Percentiles rank a stretch among this genome's conserved stretches.
Conservation (phyloP, 768 basidiomycete genomes). For the Galerina marginata region DNA sequence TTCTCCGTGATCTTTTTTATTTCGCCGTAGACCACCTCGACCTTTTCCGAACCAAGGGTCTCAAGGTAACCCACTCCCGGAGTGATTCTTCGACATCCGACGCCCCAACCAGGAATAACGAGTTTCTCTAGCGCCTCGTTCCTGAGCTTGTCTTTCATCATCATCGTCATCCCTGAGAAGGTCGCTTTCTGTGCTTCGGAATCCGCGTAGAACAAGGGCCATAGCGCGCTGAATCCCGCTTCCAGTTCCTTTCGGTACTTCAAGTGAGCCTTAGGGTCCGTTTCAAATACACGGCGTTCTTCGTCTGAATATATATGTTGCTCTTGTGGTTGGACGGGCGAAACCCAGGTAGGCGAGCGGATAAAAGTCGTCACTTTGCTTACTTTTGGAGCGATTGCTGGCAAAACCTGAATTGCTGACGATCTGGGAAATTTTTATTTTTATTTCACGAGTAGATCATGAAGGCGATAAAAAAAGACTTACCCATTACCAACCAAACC, state of each 20-base stretch:
- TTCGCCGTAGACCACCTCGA: constrained; percentile 35
- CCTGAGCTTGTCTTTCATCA: constrained; percentile 48
- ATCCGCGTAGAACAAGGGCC: constrained; percentile 34
- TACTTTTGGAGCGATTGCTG: constrained; percentile 37
- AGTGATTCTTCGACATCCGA: constrained; percentile 41
- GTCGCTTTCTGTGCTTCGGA: constrained; percentile 37
- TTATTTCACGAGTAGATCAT: no score
- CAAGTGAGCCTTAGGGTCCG: constrained; percentile 42
- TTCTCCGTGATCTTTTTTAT: constrained; percentile 36
- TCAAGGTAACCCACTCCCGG: constrained; percentile 43
- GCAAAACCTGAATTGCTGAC: constrained; percentile 39
- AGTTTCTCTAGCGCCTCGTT: constrained; percentile 49
- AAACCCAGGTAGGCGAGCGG: constrained; percentile 39
- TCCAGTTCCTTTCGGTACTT: constrained; percentile 50
- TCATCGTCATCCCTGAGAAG: constrained; percentile 28
- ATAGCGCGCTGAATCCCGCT: constrained; percentile 40
- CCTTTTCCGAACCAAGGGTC: constrained; percentile 34
- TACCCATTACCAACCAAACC: constrained; percentile 27
- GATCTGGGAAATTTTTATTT: constrained; percentile 24
- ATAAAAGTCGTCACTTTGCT: constrained; percentile 42
- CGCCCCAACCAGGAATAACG: constrained; percentile 37
- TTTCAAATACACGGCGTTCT: constrained; percentile 44
- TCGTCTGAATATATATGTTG: constrained; percentile 43
- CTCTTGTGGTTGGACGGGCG: constrained; percentile 28
- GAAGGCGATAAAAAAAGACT: neutral